Percentiles rank a stretch among this genome's conserved stretches.
Evolutionary conservation across 305 asterid species (phyloP).

Genomic region (Solanum hybrid): DNA sequence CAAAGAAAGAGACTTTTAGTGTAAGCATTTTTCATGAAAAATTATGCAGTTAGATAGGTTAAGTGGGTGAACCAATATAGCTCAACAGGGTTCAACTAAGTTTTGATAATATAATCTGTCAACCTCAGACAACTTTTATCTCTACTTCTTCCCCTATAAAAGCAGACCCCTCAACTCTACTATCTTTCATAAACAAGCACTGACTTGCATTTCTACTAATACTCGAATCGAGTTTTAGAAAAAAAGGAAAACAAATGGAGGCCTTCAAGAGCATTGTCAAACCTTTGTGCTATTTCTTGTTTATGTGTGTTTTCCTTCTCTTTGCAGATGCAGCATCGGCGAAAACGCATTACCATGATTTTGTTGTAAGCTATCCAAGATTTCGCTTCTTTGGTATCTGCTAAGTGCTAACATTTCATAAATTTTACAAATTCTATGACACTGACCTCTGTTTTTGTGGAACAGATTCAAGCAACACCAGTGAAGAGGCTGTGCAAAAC

Average conservation of each 20-base stretch:
- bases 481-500: conserved; percentile 73
- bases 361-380: conserved; percentile 28
- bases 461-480: conserved; percentile 56
- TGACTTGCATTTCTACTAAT: not conserved
- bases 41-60: conserved; percentile 7
- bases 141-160: conserved; percentile 11
- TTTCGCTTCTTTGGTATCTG: not conserved
- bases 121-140: conserved; percentile 10
- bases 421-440: not conserved
- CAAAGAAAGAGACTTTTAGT: conserved; percentile 3
- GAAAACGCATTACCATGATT: conserved; percentile 39
- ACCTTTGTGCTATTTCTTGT: conserved; percentile 8
- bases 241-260: not conserved
- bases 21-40: conserved; percentile 12
- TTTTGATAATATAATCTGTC: conserved; percentile 8
- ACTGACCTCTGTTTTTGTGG: not conserved
- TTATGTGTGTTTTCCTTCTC: conserved; percentile 16
- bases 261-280: conserved; percentile 15
- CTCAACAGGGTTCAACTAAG: conserved; percentile 16
- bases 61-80: conserved; percentile 29
- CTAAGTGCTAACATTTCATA: not conserved
- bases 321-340: conserved; percentile 19
- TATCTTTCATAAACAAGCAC: not conserved
- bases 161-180: conserved; percentile 2
- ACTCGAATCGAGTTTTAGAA: conserved; percentile 11